Base-by-base conservation (phyloP, 495 filamentous ascomycete species). In the Staphylotrichum tortipilum region DNA sequence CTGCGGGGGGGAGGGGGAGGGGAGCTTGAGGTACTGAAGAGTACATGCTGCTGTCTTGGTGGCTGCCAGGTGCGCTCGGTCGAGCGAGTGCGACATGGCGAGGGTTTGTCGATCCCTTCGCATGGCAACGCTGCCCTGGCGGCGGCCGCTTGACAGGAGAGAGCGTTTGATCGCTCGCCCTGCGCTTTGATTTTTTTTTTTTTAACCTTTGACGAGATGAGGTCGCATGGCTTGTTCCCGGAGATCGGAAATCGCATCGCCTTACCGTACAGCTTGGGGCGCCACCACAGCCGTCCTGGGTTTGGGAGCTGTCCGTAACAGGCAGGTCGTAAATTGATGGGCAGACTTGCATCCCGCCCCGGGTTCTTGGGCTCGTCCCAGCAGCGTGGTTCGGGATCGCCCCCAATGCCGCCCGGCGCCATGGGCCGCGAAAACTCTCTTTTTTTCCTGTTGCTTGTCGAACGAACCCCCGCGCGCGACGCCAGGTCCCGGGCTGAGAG, bases 381-480 rank as follows among this genome's bases (percentile, higher is more conserved):
- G 44, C 47, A 52, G 48, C 14, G 28, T 44, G 53, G 53, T 56
- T 56, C 53, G 43, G 53, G 47, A 56, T 51, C 47, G 48, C 19
- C 52, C 41, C 44, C 47, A 36, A 39, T 17, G 36, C 46, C 43
- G 44, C 53, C 50, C 53, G 44, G 37, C 42, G 31, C 49, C 49
- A 51, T 40, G 42, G 34, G 12, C 36, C 17, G 29, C n/a, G 35
- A 48, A 39, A 37, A n/a, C n/a, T n/a, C 44, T 47, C 22, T 47
- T 23, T 37, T 31, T n/a, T n/a, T n/a, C n/a, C n/a, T n/a, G n/a
- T n/a, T n/a, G n/a, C n/a, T n/a, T n/a, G n/a, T n/a, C n/a, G n/a
- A n/a, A n/a, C n/a, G n/a, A n/a, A n/a, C n/a, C n/a, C n/a, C n/a
- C n/a, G n/a, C n/a, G n/a, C n/a, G n/a, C n/a, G n/a, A n/a, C n/a